Evolutionary conservation across 306 rosid species (phyloP).

Genomic region (Malus sylvestris): DNA sequence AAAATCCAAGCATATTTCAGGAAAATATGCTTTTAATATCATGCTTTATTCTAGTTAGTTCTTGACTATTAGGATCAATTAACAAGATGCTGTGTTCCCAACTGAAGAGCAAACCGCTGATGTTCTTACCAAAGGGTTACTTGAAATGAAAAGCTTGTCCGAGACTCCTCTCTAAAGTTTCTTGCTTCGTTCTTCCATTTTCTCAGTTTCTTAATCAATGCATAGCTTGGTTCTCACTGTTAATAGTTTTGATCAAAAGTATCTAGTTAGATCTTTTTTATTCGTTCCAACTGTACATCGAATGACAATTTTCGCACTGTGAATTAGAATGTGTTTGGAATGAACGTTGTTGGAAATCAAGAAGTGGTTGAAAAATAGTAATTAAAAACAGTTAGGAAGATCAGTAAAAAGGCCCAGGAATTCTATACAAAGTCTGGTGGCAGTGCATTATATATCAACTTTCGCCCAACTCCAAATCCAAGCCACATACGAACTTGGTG

Average conservation of each 20-base stretch:
- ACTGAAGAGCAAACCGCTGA: no score
- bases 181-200: no score
- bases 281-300: not conserved
- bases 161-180: no score
- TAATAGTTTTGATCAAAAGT: not conserved
- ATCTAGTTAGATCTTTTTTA: not conserved
- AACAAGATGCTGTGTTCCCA: not conserved
- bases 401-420: not conserved
- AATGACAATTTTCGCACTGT: not conserved
- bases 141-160: no score
- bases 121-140: no score
- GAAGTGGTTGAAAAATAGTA: not conserved
- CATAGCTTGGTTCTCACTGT: no score
- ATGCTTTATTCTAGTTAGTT: not conserved
- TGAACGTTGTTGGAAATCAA: not conserved
- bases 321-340: not conserved
- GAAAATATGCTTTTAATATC: not conserved
- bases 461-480: not conserved
- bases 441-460: not conserved
- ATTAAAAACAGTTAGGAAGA: not conserved
- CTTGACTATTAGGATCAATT: not conserved
- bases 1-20: not conserved
- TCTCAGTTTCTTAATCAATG: no score
- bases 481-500: not conserved
- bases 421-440: not conserved